These are phyloP conservation scores for Bruguiera gymnorhiza DNA, from an alignment of 345 rosid genomes.

Conservation along the genomic window DNA sequence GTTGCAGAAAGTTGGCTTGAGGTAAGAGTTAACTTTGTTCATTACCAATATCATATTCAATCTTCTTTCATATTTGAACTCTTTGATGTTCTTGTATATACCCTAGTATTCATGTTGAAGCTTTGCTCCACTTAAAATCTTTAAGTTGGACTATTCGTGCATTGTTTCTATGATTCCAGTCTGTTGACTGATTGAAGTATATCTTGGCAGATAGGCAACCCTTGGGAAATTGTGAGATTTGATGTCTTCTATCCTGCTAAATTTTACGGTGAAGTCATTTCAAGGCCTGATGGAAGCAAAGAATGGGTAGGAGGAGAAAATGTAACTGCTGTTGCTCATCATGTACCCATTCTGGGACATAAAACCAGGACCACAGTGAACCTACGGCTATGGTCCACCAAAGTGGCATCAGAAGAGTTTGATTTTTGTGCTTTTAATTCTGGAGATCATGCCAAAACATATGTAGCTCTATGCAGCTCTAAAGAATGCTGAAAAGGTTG, in stretches of 20 bases:
- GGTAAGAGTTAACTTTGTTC: conserved; percentile 26
- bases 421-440: conserved; percentile 38
- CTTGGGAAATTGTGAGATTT: conserved; percentile 51
- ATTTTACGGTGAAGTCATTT: conserved; percentile 41
- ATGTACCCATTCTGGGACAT: conserved; percentile 50
- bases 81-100: too few relatives aligned
- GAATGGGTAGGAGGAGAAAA: conserved; percentile 50
- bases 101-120: neutral
- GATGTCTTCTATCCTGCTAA: conserved; percentile 46
- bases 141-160: neutral
- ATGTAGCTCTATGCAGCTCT: conserved; percentile 39
- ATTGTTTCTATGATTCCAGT: neutral
- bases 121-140: neutral
- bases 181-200: conserved; percentile 11
- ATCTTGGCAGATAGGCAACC: conserved; percentile 46
- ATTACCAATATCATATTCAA: neutral
- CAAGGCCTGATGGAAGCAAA: conserved; percentile 40
- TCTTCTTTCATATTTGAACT: neutral
- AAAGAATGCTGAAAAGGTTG: conserved; percentile 48
- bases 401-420: conserved; percentile 38
- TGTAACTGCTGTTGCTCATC: conserved; percentile 37
- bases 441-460: conserved; percentile 51
- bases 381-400: conserved; percentile 53
- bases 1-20: conserved; percentile 56
- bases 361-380: conserved; percentile 48